A percentile compares a stretch with the other conserved stretches of the same genome.
These are phyloP conservation scores for Akanthomyces muscarius DNA, from an alignment of 2,329 filamentous ascomycete species.

Conservation along the genomic window DNA sequence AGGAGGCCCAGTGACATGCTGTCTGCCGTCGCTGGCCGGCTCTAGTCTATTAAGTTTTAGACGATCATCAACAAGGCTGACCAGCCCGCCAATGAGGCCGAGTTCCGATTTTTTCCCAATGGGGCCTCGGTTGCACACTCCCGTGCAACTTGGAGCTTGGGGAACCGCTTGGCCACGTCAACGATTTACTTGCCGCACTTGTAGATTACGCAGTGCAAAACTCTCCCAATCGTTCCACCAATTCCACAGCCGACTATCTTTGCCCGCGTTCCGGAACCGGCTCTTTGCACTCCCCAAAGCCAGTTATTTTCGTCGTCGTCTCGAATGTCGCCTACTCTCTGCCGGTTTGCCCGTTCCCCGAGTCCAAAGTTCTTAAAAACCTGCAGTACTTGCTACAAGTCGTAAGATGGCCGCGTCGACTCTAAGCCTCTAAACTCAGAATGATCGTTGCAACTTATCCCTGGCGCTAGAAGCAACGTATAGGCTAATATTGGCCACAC, in stretches of 20 bases:
- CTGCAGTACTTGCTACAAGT: conserved; percentile 67
- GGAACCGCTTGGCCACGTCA: background rate
- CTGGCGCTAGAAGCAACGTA: conserved; percentile 75
- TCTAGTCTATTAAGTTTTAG: background rate
- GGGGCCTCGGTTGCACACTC: background rate
- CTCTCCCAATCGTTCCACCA: background rate
- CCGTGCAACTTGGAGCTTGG: background rate
- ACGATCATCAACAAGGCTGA: background rate
- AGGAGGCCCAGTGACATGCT: background rate
- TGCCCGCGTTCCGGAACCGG: background rate
- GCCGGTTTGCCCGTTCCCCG: too few relatives aligned
- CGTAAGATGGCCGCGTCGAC: conserved; percentile 76
- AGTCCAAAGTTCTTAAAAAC: background rate
- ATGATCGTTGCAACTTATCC: conserved; percentile 82
- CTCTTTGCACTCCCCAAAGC: background rate
- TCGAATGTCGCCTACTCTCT: too few relatives aligned
- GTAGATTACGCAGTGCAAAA: background rate
- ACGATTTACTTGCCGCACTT: background rate
- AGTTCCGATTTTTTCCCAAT: background rate
- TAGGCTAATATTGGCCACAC: conserved; percentile 59
- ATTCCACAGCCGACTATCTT: background rate
- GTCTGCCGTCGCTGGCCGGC: background rate
- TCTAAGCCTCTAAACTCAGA: conserved; percentile 76
- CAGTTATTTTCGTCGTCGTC: background rate
- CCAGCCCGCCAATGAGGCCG: background rate